Percentiles rank a stretch among this genome's conserved stretches.
These are phyloP conservation scores for Pseudocercospora vitis DNA, from an alignment of 2,329 filamentous ascomycete species.

Conservation along the genomic window DNA sequence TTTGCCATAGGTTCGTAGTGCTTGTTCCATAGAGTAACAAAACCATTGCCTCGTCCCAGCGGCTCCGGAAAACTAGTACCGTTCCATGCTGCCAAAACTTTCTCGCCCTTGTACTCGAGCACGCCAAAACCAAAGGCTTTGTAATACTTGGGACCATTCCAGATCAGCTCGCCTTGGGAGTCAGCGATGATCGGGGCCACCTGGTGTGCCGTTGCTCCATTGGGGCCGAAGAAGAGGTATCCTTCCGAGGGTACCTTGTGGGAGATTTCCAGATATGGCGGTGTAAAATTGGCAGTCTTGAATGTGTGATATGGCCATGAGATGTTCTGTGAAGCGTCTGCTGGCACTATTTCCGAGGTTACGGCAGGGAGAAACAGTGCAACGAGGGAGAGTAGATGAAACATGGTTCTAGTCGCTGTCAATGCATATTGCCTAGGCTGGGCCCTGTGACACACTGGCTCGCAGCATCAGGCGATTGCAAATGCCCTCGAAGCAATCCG, in stretches of 20 bases:
- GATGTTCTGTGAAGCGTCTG: constrained; percentile 17
- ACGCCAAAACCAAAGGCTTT: constrained; percentile 25
- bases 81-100: constrained; percentile 25
- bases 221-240: constrained; percentile 26
- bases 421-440: neutral
- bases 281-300: constrained; percentile 20
- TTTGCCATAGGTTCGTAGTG: constrained; percentile 23
- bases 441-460: too few species aligned
- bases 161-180: constrained; percentile 22
- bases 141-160: constrained; percentile 20
- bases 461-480: too few species aligned
- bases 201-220: constrained; percentile 22
- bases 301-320: constrained; percentile 21
- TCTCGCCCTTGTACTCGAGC: constrained; percentile 19
- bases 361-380: neutral
- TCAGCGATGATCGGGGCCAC: constrained; percentile 21
- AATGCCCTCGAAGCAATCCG: too few species aligned
- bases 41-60: constrained; percentile 23
- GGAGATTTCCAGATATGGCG: constrained; percentile 15
- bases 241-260: constrained; percentile 7
- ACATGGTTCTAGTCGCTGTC: neutral
- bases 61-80: constrained; percentile 24
- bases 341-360: constrained; percentile 4
- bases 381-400: neutral
- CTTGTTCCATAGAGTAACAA: constrained; percentile 21